These are phyloP conservation scores for Chlorella sp. DNA, from an alignment of 139 green algal species.

Conservation along the genomic window DNA sequence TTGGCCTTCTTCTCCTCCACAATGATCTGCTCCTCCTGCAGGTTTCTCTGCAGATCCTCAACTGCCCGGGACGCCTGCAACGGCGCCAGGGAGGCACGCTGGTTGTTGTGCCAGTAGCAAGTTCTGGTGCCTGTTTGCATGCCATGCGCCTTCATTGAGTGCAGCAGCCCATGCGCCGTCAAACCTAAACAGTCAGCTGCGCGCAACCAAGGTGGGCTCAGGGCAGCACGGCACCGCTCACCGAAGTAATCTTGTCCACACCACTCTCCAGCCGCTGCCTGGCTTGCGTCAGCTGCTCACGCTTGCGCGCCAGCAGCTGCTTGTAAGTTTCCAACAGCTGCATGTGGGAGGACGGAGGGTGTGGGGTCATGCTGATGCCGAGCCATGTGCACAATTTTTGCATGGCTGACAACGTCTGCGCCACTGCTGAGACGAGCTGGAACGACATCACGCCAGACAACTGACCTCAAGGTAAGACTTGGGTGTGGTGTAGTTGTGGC, in stretches of 20 bases:
- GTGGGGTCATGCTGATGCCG: too few species aligned
- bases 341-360: too few species aligned
- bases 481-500: constrained; percentile 92
- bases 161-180: background rate
- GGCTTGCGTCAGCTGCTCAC: constrained; percentile 63
- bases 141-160: background rate
- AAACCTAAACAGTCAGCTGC: too few species aligned
- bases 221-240: too few species aligned
- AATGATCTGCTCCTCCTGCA: constrained; percentile 88
- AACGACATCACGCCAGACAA: too few species aligned
- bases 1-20: constrained; percentile 91
- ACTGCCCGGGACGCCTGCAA: constrained; percentile 55
- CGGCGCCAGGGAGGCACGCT: too few species aligned
- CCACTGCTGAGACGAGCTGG: too few species aligned
- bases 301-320: constrained; percentile 69
- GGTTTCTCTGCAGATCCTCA: constrained; percentile 80
- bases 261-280: constrained; percentile 85
- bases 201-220: too few species aligned
- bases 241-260: constrained; percentile 33
- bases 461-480: constrained; percentile 96
- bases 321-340: constrained; percentile 65
- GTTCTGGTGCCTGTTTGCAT: background rate
- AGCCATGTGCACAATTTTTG: too few species aligned
- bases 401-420: too few species aligned
- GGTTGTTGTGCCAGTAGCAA: background rate